Evolutionary conservation across 768 basidiomycete species (phyloP).

Genomic region (Lactarius tabidus): DNA sequence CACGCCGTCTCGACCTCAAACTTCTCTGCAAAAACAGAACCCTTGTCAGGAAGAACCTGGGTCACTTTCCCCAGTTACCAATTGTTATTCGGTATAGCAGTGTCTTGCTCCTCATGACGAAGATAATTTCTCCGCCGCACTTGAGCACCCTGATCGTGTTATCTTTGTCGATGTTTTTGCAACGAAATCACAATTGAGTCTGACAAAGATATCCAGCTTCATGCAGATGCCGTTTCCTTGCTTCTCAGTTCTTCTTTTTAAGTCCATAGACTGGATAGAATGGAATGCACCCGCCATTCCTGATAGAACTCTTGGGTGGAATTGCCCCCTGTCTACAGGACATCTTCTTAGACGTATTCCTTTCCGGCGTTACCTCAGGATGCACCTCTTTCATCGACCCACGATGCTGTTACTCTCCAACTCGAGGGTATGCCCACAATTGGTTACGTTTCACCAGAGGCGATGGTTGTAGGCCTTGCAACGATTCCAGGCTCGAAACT

Average conservation of each 20-base stretch:
- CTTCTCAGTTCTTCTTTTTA: not conserved
- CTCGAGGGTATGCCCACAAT: too few relatives aligned
- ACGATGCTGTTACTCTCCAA: too few relatives aligned
- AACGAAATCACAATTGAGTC: not conserved
- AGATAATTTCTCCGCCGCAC: not conserved
- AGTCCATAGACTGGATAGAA: not conserved
- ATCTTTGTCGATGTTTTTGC: not conserved
- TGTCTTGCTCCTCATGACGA: too few relatives aligned
- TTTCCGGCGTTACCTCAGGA: not conserved
- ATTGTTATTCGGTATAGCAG: not conserved
- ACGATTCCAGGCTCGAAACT: not conserved
- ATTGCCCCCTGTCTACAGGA: not conserved
- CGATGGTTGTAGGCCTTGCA: not conserved
- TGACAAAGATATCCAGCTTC: not conserved
- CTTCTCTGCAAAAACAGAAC: not conserved
- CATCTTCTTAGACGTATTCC: not conserved
- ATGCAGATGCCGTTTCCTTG: not conserved
- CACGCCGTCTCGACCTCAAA: not conserved
- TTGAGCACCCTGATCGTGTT: not conserved
- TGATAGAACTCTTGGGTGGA: not conserved
- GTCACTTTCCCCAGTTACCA: not conserved
- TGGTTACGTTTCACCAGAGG: too few relatives aligned
- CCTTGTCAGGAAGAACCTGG: not conserved
- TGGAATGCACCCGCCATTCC: not conserved
- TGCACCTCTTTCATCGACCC: too few relatives aligned